Percentiles rank a stretch among this genome's conserved stretches.
Conservation (phyloP, 495 filamentous ascomycete genomes). For the Aspergillus diversus region DNA sequence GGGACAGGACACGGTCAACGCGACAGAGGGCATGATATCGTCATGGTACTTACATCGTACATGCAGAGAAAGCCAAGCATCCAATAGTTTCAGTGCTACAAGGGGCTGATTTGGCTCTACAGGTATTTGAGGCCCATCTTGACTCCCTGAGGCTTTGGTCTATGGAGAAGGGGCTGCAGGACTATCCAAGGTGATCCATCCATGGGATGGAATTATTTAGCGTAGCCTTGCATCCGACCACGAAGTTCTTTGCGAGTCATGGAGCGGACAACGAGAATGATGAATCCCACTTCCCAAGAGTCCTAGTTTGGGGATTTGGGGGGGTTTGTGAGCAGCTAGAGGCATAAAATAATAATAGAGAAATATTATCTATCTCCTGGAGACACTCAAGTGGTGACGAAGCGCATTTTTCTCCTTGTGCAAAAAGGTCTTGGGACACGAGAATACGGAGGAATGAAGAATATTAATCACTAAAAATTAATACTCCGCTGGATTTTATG, state of each 20-base stretch:
- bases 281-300: too few relatives aligned
- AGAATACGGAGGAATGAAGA: background rate
- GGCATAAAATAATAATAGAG: background rate
- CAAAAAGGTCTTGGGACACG: background rate
- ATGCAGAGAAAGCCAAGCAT: background rate
- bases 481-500: background rate
- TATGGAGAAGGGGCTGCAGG: slow-evolving; percentile 2
- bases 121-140: slow-evolving; percentile 2
- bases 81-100: slow-evolving; percentile 6
- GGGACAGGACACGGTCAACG: background rate
- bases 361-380: background rate
- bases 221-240: background rate
- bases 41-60: slow-evolving; percentile 4
- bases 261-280: background rate
- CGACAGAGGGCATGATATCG: slow-evolving; percentile 2
- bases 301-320: too few relatives aligned
- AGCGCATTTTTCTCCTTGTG: too few relatives aligned
- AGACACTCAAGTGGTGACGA: background rate
- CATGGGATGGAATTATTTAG: slow-evolving; percentile 6
- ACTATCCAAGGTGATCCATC: background rate
- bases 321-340: too few relatives aligned
- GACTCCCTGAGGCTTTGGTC: background rate
- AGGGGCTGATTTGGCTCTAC: background rate
- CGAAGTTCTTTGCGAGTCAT: slow-evolving; percentile 4
- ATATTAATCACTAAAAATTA: background rate